These are phyloP conservation scores for Vitis hybrid DNA, from an alignment of 177 flowering plant genomes.

Conservation along the genomic window DNA sequence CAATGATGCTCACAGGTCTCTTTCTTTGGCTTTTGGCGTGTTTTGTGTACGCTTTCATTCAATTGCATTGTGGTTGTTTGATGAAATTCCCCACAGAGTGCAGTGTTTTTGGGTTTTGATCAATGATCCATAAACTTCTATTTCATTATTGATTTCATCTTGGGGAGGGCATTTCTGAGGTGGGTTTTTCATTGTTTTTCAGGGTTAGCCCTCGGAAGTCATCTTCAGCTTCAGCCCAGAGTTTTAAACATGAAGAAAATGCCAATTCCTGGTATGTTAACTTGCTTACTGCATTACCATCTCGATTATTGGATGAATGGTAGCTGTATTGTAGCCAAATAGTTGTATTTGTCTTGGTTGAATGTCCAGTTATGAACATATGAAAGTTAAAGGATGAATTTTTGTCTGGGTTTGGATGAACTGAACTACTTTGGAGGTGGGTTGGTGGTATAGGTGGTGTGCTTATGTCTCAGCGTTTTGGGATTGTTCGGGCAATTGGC, in stretches of 20 bases:
- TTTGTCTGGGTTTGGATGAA: too few relatives aligned
- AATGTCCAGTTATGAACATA: too few relatives aligned
- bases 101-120: background rate
- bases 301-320: background rate
- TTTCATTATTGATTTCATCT: background rate
- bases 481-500: too few relatives aligned
- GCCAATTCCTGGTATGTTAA: conserved; percentile 20
- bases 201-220: conserved; percentile 21
- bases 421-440: too few relatives aligned
- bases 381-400: too few relatives aligned
- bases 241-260: conserved; percentile 7
- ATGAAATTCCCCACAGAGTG: background rate
- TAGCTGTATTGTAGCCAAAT: background rate
- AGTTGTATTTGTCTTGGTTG: background rate
- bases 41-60: background rate
- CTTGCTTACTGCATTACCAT: background rate
- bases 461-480: too few relatives aligned
- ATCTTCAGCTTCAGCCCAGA: conserved; percentile 25
- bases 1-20: conserved; percentile 16
- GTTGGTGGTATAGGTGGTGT: too few relatives aligned
- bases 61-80: background rate
- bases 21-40: background rate
- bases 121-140: background rate
- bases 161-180: background rate
- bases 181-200: conserved; percentile 4